These are phyloP conservation scores for Dimargaris cristalligena DNA, from an alignment of 192 early-diverging fungal species.

Conservation along the genomic window DNA sequence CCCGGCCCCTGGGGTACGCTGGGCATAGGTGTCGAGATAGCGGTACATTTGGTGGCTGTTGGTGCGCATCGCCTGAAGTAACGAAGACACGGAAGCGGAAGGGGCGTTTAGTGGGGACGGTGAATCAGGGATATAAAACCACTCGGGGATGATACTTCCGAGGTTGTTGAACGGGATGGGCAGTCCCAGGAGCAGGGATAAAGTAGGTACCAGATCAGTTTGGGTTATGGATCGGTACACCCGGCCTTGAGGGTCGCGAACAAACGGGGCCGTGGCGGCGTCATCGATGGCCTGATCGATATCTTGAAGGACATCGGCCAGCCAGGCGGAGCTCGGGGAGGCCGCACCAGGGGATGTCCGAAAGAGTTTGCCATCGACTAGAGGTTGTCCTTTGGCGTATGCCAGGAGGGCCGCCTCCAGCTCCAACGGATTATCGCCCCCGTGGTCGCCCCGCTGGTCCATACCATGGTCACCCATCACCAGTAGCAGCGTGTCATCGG, in stretches of 20 bases:
- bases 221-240: constrained; percentile 52
- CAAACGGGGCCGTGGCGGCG: neutral
- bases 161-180: constrained; percentile 91
- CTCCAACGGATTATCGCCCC: constrained; percentile 85
- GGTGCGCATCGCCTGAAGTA: constrained; percentile 37
- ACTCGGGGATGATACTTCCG: constrained; percentile 73
- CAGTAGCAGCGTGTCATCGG: constrained; percentile 63
- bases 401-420: constrained; percentile 71
- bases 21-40: constrained; percentile 12
- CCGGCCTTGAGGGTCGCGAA: neutral
- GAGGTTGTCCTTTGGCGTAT: constrained; percentile 43
- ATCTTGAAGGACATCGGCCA: neutral
- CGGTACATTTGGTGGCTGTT: constrained; percentile 43
- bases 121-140: constrained; percentile 33
- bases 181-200: constrained; percentile 59
- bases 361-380: neutral
- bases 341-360: neutral
- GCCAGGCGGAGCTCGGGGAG: neutral
- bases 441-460: constrained; percentile 89
- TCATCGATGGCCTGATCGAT: neutral
- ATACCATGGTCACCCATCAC: constrained; percentile 98
- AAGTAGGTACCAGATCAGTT: constrained; percentile 80
- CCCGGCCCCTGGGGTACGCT: neutral
- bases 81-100: constrained; percentile 5
- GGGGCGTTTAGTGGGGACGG: neutral